Percentiles rank a stretch among this genome's conserved stretches.
These are phyloP conservation scores for Lachnellula willkommii DNA, from an alignment of 2,329 filamentous ascomycete species.

Conservation along the genomic window DNA sequence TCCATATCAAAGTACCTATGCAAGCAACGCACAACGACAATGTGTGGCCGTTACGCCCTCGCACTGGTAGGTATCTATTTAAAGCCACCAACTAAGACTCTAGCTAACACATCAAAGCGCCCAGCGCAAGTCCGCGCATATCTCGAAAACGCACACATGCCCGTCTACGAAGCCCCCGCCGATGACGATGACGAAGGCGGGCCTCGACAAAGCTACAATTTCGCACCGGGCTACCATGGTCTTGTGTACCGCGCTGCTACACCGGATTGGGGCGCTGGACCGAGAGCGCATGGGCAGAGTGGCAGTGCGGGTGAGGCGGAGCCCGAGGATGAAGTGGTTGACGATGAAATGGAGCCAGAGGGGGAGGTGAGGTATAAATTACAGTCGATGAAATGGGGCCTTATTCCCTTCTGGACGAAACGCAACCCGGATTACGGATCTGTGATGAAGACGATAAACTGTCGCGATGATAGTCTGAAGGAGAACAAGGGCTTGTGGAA, in stretches of 20 bases:
- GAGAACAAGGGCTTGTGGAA: conserved; percentile 82
- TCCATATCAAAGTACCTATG: not conserved
- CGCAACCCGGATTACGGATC: conserved; percentile 70
- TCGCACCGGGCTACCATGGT: conserved; percentile 81
- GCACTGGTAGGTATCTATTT: conserved; percentile 21
- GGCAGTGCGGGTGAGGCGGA: conserved; percentile 18
- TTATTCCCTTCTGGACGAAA: conserved; percentile 92
- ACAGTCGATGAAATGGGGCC: conserved; percentile 92
- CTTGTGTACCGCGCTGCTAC: conserved; percentile 78
- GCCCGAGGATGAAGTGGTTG: conserved; percentile 16
- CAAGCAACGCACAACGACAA: conserved; percentile 11
- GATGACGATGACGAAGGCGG: conserved; percentile 56
- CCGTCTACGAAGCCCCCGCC: conserved; percentile 59
- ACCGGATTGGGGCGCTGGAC: conserved; percentile 53
- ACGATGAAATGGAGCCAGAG: conserved; percentile 17
- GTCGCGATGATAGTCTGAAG: conserved; percentile 78
- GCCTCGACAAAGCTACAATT: conserved; percentile 79
- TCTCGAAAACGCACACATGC: conserved; percentile 69
- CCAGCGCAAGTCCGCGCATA: conserved; percentile 70
- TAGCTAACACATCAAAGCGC: conserved; percentile 45
- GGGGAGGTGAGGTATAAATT: conserved; percentile 63
- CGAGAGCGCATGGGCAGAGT: conserved; percentile 21
- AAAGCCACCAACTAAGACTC: not conserved
- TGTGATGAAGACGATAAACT: conserved; percentile 89
- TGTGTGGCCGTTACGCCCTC: conserved; percentile 32